Percentiles rank a stretch among this genome's conserved stretches.
These are phyloP conservation scores for Eucalyptus polyanthemos DNA, from an alignment of 345 rosid genomes.

Conservation along the genomic window DNA sequence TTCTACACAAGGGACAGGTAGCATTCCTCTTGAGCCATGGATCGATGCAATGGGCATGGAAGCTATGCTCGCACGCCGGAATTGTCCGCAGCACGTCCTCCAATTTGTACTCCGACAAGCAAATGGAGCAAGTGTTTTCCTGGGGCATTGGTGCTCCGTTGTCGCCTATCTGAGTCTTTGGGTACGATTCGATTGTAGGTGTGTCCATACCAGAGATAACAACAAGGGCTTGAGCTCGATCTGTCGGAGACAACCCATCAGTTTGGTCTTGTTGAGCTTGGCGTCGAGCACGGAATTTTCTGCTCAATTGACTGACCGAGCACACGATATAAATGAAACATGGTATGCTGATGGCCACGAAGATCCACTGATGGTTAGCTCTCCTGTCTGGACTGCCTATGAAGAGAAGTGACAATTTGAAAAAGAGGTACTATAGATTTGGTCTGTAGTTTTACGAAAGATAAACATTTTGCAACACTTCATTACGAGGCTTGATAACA, in stretches of 20 bases:
- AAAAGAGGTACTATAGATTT: neutral
- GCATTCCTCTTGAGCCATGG: conserved; percentile 50
- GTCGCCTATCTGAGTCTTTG: conserved; percentile 23
- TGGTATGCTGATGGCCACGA: neutral
- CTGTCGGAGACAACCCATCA: neutral
- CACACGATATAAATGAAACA: neutral
- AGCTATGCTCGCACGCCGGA: conserved; percentile 49
- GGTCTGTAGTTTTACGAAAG: accelerated
- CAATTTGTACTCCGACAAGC: conserved; percentile 39
- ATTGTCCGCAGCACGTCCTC: conserved; percentile 41
- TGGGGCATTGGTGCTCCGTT: conserved; percentile 22
- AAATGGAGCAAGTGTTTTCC: conserved; percentile 44
- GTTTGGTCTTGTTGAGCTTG: neutral
- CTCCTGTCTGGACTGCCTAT: neutral
- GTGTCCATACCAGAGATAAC: neutral
- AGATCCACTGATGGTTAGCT: neutral
- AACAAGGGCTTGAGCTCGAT: neutral
- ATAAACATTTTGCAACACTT: neutral
- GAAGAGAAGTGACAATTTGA: neutral
- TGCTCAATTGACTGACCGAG: neutral
- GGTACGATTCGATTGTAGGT: conserved; percentile 2
- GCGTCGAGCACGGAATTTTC: neutral
- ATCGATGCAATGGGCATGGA: conserved; percentile 51
- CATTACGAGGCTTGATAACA: neutral
- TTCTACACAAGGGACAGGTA: conserved; percentile 51